Conservation (phyloP, 2,329 filamentous ascomycete genomes). For the Penicillium palitans region DNA sequence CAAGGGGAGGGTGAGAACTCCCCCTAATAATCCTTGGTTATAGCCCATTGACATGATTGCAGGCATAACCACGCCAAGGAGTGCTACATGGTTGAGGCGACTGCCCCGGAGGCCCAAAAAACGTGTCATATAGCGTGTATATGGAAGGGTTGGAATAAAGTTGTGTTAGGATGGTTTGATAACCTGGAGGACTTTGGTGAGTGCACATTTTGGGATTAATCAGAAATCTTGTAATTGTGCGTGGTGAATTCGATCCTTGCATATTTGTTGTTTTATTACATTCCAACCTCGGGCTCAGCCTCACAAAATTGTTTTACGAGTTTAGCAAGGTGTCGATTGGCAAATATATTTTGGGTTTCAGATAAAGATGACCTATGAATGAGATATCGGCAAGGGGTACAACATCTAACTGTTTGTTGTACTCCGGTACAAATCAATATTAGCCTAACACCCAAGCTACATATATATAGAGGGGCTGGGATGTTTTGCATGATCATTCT, state of each 20-base stretch:
- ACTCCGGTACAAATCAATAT: not conserved
- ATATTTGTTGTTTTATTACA: not conserved
- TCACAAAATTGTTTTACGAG: not conserved
- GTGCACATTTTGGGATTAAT: not conserved
- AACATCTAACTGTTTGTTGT: not conserved
- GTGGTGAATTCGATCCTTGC: not conserved
- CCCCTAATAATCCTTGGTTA: conserved; percentile 18
- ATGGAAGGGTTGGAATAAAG: not conserved
- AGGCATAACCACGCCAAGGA: conserved; percentile 17
- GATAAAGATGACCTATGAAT: not conserved
- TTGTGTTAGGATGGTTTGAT: not conserved
- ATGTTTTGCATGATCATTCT: no score
- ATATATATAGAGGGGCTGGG: no score
- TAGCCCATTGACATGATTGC: conserved; percentile 18
- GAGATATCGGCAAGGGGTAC: not conserved
- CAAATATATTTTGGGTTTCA: not conserved
- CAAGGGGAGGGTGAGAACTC: conserved; percentile 16
- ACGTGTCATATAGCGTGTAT: conserved; percentile 5
- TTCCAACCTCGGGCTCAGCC: not conserved
- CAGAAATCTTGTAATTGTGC: not conserved
- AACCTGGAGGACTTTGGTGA: not conserved
- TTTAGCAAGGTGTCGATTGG: not conserved
- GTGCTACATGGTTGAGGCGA: conserved; percentile 14
- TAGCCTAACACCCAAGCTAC: not conserved
- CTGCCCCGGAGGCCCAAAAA: conserved; percentile 18